Evolutionary conservation across 2,329 filamentous ascomycete genomes (phyloP).

Genomic region (Cytospora chrysosperma): DNA sequence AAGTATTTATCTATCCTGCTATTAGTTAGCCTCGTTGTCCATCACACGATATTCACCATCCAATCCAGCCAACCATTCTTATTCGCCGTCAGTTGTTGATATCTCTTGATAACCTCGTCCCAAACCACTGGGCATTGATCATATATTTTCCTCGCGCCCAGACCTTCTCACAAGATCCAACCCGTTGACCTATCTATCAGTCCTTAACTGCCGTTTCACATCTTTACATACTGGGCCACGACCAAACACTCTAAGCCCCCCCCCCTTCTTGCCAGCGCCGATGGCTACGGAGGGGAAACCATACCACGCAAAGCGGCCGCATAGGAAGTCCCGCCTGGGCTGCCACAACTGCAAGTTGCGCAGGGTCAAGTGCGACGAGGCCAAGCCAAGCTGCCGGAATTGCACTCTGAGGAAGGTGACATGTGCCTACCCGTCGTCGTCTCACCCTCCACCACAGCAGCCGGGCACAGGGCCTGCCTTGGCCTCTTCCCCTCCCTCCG

Average conservation of each 20-base stretch:
- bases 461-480: constrained; percentile 23
- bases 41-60: no score
- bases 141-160: no score
- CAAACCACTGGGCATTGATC: no score
- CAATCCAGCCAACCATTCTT: neutral
- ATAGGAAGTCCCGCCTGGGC: constrained; percentile 54
- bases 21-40: neutral
- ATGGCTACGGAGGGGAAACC: constrained; percentile 29
- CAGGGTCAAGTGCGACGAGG: constrained; percentile 57
- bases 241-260: neutral
- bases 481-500: neutral
- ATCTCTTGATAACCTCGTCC: no score
- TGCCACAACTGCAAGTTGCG: constrained; percentile 56
- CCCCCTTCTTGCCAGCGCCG: neutral
- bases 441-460: neutral
- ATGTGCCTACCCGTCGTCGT: constrained; percentile 44
- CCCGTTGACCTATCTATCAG: no score
- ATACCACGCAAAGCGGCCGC: constrained; percentile 51
- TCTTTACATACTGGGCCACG: neutral
- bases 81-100: neutral
- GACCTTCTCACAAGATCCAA: no score
- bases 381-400: constrained; percentile 47
- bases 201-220: no score
- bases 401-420: constrained; percentile 48
- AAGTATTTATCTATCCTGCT: neutral